Evolutionary conservation across 2,329 filamentous ascomycete genomes (phyloP).

Genomic region (Diaporthe longicolla): DNA sequence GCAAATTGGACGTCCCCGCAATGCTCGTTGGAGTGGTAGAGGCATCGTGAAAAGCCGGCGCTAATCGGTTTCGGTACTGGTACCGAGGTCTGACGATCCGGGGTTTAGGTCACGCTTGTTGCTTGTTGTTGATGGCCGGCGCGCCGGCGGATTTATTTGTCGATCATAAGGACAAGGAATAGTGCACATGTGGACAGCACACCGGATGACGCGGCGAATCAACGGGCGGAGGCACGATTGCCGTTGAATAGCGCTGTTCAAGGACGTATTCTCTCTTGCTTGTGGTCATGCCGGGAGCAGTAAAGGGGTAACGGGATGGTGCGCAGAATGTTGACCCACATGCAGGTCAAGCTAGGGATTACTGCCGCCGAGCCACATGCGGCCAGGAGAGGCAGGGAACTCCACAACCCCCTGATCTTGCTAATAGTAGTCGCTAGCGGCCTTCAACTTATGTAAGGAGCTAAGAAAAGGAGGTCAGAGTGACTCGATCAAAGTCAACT

Average conservation of each 20-base stretch:
- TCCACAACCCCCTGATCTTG: background rate
- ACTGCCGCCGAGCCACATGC: slow-evolving; percentile 15
- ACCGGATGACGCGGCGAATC: background rate
- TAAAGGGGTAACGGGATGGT: background rate
- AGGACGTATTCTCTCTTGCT: background rate
- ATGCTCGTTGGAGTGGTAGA: slow-evolving; percentile 5
- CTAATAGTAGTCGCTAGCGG: background rate
- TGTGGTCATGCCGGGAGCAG: background rate
- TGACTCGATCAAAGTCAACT: no score
- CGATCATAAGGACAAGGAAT: slow-evolving; percentile 10
- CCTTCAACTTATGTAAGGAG: background rate
- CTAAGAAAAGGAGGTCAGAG: background rate
- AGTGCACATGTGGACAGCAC: no score
- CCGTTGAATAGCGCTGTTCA: background rate
- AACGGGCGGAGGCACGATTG: background rate
- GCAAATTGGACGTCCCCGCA: slow-evolving; percentile 20
- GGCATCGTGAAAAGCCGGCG: slow-evolving; percentile 27
- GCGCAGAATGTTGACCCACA: background rate
- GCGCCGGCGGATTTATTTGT: background rate
- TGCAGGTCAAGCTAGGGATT: slow-evolving; percentile 6
- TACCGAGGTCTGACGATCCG: slow-evolving; percentile 18
- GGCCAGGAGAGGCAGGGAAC: background rate
- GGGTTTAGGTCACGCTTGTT: slow-evolving; percentile 1
- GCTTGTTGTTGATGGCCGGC: no score
- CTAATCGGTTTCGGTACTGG: slow-evolving; percentile 22